phyloP scores from a whole-genome alignment of 345 rosid species.

The rapeseed (Brassica napus) region Da-Ae NC_063445.1:48887501-48888000 shows the following conservation, averaged over 20 bases:
- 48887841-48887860: slow-evolving; percentile 65
- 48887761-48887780: neutral
- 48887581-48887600: slow-evolving; percentile 94
- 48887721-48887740: slow-evolving; percentile 46
- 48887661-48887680: slow-evolving; percentile 74
- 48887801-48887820: slow-evolving; percentile 62
- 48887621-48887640: slow-evolving; percentile 88
- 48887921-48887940: slow-evolving; percentile 36
- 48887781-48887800: neutral
- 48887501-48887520: neutral
- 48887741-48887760: neutral
- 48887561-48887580: slow-evolving; percentile 90
- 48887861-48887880: slow-evolving; percentile 50
- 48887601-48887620: slow-evolving; percentile 96
- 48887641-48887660: slow-evolving; percentile 85
- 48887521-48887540: neutral
- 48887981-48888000: slow-evolving; percentile 62
- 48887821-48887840: slow-evolving; percentile 67
- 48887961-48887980: slow-evolving; percentile 56
- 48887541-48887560: slow-evolving; percentile 45
- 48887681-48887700: slow-evolving; percentile 53
- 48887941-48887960: no score
- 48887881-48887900: slow-evolving; percentile 63
- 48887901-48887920: slow-evolving; percentile 43
- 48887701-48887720: slow-evolving; percentile 47